Evolutionary conservation across 768 basidiomycete genomes (phyloP), one percentile per base, ranked within the genome.

Genomic region (Mrakia hoshinonis): DNA sequence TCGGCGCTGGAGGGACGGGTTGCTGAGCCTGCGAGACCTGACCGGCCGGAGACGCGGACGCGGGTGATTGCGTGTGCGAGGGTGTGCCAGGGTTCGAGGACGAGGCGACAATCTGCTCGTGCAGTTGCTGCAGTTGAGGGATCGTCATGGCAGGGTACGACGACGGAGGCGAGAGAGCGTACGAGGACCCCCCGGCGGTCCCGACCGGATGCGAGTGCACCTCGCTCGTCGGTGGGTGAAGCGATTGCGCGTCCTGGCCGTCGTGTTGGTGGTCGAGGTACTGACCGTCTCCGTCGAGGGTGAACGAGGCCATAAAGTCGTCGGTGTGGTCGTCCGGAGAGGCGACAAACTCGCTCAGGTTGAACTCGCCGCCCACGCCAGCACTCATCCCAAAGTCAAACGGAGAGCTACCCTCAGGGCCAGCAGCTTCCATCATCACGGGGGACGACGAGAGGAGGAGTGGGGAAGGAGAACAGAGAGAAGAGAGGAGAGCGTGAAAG

Each of bases 241-340:
- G 43, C 7, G 43, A 43, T 7, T 43, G 20, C 11, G 22, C 22
- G 4, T 18, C 31, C 9, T 61, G 58, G 58, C 29, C 11, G 55
- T 31, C 3, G 55, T 9, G 26, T 4, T 13, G 58, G 36, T 20
- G 58, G 34, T 31, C 34, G 55, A 26, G 13, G 29, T 22, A 13
- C 26, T 31, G 26, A 3, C 18, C 26, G 10, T 7, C 55, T 58
- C 55, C 55, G 55, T 58, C 55, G 55, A 61, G 58, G 2, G 58
- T 36, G 58, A 61, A 61, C 3, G 58, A 15, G 22, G 58, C 31
- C 58, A 61, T 61, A 29, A 61, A 61, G 58, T 61, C 58, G 34
- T 61, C 54, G 7, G 58, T 38, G 5, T 58, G 10, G 29, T 60
- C 34, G 4, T 31, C 31, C n/a, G 58, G 58, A 4, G 58, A 61